A percentile compares a stretch with the other conserved stretches of the same genome.
Conservation (phyloP, 305 asterid species). For the Petunia hybrid region DNA sequence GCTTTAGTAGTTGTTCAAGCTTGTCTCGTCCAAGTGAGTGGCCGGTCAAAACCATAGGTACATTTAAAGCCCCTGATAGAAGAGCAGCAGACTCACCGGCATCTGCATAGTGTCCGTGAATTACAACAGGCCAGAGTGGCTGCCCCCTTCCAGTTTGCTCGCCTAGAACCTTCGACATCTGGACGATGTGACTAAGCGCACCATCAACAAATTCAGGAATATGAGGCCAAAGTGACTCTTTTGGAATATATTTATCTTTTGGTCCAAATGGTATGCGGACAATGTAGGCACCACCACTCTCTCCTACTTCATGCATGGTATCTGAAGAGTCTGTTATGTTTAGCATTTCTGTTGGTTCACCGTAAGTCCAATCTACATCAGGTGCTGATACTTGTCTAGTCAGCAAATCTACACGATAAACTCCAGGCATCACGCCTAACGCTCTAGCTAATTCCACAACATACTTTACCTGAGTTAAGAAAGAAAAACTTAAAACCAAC, state of each 20-base stretch:
- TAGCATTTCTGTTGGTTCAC: constrained; percentile 90
- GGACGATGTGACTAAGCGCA: constrained; percentile 72
- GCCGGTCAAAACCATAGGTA: constrained; percentile 89
- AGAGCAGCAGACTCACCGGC: constrained; percentile 90
- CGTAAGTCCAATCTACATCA: constrained; percentile 84
- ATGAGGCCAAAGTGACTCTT: constrained; percentile 88
- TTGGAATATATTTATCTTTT: constrained; percentile 73
- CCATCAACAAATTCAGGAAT: constrained; percentile 91
- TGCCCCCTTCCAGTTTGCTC: constrained; percentile 74
- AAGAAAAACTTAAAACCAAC: constrained; percentile 16
- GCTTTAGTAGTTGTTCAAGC: constrained; percentile 84
- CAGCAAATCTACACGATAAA: constrained; percentile 85
- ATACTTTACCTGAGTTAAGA: constrained; percentile 55
- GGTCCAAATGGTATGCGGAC: constrained; percentile 91
- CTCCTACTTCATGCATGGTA: constrained; percentile 65
- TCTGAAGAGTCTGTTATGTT: constrained; percentile 58
- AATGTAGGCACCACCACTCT: constrained; percentile 89
- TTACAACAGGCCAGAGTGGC: constrained; percentile 89
- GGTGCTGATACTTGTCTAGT: constrained; percentile 79
- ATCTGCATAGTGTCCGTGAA: constrained; percentile 93
- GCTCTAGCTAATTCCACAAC: constrained; percentile 95
- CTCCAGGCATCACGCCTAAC: constrained; percentile 86
- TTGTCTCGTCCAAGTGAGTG: constrained; percentile 93
- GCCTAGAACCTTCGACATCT: constrained; percentile 89
- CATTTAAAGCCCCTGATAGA: constrained; percentile 82